Evolutionary conservation across 1,284 basidiomycete genomes (phyloP).

Genomic region (Tilletia setariae): DNA sequence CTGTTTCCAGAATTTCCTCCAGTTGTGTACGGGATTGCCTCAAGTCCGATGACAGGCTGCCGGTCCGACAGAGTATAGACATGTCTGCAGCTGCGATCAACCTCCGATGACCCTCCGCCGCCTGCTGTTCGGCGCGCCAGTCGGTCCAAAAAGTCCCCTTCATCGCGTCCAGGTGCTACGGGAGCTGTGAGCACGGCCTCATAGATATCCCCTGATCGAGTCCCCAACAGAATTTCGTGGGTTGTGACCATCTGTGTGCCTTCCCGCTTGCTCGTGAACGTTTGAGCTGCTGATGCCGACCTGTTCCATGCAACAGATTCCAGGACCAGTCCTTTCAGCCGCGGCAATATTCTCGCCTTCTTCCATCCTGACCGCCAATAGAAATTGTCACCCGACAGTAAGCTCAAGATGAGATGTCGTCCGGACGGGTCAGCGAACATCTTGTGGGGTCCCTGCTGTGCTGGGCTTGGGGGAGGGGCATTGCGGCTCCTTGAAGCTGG

Average conservation of each 20-base stretch:
- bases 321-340: slow-evolving; percentile 75
- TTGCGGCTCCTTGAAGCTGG: slow-evolving; percentile 35
- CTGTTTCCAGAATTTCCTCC: slow-evolving; percentile 11
- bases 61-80: slow-evolving; percentile 42
- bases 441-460: slow-evolving; percentile 25
- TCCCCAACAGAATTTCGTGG: slow-evolving; percentile 83
- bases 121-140: slow-evolving; percentile 46
- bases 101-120: slow-evolving; percentile 21
- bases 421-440: slow-evolving; percentile 73
- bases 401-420: slow-evolving; percentile 80
- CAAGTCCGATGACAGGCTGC: slow-evolving; percentile 45
- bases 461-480: slow-evolving; percentile 34
- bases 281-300: neutral
- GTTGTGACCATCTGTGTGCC: slow-evolving; percentile 56
- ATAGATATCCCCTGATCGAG: slow-evolving; percentile 52
- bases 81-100: slow-evolving; percentile 40
- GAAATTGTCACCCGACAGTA: slow-evolving; percentile 85
- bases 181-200: slow-evolving; percentile 67
- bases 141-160: slow-evolving; percentile 50
- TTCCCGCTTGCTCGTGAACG: neutral
- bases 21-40: slow-evolving; percentile 30
- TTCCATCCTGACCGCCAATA: slow-evolving; percentile 61
- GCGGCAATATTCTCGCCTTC: slow-evolving; percentile 47
- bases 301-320: slow-evolving; percentile 89
- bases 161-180: slow-evolving; percentile 57